phyloP scores from a whole-genome alignment of 192 early-diverging fungal species.

The Gorgonomyces haynaldii region DNA sequence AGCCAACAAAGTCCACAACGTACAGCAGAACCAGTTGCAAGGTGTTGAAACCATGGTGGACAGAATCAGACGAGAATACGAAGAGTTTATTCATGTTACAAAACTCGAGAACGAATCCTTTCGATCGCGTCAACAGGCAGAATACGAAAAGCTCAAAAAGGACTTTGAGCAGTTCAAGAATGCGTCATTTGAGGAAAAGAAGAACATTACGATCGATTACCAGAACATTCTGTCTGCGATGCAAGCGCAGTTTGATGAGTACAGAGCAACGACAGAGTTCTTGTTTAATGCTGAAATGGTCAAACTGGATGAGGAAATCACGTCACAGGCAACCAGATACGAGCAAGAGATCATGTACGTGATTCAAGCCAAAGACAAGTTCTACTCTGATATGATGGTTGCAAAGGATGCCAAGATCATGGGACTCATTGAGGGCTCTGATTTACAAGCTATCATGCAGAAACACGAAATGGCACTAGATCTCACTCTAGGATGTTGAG shows the following conservation, averaged over 20 bases:
- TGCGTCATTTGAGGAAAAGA: conserved; percentile 43
- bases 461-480: conserved; percentile 44
- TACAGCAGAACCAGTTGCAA: conserved; percentile 49
- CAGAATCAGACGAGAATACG: conserved; percentile 43
- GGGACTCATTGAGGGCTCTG: conserved; percentile 47
- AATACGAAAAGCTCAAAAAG: conserved; percentile 32
- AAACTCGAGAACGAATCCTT: conserved; percentile 47
- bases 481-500: conserved; percentile 39
- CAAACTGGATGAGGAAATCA: conserved; percentile 49
- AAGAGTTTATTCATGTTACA: conserved; percentile 47
- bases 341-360: conserved; percentile 56
- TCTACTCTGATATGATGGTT: conserved; percentile 55
- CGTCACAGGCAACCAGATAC: conserved; percentile 36
- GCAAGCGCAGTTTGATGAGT: conserved; percentile 53
- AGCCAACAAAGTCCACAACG: conserved; percentile 40
- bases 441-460: conserved; percentile 48
- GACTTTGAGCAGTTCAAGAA: conserved; percentile 35
- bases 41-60: conserved; percentile 47
- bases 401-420: conserved; percentile 57
- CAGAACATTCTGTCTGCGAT: conserved; percentile 38
- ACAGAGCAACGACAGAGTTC: conserved; percentile 39
- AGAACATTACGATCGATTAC: conserved; percentile 37
- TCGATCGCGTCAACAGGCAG: conserved; percentile 23
- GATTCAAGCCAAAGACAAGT: conserved; percentile 54
- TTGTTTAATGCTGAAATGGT: conserved; percentile 42